Evolutionary conservation across 352 stramenopile species (phyloP).

Genomic region (Phytophthora chlamydospora): DNA sequence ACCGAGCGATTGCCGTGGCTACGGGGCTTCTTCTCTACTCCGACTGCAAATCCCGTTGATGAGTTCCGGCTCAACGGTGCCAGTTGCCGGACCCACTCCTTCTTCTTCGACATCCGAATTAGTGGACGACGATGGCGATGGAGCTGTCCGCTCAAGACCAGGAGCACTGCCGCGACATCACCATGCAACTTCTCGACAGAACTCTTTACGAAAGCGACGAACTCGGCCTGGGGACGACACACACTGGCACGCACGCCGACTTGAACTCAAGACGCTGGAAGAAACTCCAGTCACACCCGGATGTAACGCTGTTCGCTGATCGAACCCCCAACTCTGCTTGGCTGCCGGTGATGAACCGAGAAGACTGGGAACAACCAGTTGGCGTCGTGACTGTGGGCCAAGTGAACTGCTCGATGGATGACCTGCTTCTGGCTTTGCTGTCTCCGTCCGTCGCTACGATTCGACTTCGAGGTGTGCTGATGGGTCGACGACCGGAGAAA

Average conservation of each 20-base stretch:
- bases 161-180: conserved; percentile 28
- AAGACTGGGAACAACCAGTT: conserved; percentile 31
- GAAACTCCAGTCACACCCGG: conserved; percentile 30
- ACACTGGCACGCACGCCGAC: conserved; percentile 17
- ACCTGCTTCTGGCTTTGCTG: conserved; percentile 29
- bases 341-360: conserved; percentile 27
- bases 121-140: conserved; percentile 14
- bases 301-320: conserved; percentile 35
- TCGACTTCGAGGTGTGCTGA: conserved; percentile 22
- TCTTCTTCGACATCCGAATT: conserved; percentile 10
- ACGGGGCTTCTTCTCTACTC: conserved; percentile 9
- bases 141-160: conserved; percentile 26
- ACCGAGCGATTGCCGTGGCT: conserved; percentile 6
- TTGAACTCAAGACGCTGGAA: conserved; percentile 25
- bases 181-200: conserved; percentile 33
- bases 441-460: conserved; percentile 18
- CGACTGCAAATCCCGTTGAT: conserved; percentile 8
- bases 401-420: conserved; percentile 26
- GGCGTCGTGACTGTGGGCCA: conserved; percentile 25
- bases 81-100: conserved; percentile 1
- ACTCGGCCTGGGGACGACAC: conserved; percentile 20
- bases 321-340: conserved; percentile 18
- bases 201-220: conserved; percentile 34
- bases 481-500: conserved; percentile 19
- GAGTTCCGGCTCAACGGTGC: not conserved